These are phyloP conservation scores for Globisporangium paddicum DNA, from an alignment of 352 stramenopile species.

Conservation along the genomic window DNA sequence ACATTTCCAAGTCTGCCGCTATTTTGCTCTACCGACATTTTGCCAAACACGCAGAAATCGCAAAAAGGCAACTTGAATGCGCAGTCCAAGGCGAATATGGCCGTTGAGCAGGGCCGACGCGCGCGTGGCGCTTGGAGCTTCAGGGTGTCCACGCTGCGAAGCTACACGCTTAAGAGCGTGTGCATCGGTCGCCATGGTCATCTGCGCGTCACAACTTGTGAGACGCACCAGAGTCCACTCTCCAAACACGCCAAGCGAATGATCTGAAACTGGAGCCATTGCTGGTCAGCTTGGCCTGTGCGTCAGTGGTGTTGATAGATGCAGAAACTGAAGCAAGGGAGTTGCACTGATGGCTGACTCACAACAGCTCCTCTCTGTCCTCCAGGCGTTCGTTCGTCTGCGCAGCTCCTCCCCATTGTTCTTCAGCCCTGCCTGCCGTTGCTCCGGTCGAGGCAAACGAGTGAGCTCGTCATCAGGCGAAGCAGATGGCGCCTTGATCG, in stretches of 20 bases:
- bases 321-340: not conserved
- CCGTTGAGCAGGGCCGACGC: not conserved
- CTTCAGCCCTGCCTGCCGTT: not conserved
- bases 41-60: slow-evolving; percentile 2
- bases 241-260: not conserved
- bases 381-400: not conserved
- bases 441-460: not conserved
- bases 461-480: not conserved
- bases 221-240: not conserved
- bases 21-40: slow-evolving; percentile 6
- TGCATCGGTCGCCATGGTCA: not conserved
- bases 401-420: not conserved
- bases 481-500: not conserved
- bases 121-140: not conserved
- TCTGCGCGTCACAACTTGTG: not conserved
- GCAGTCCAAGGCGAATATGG: not conserved
- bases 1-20: not conserved
- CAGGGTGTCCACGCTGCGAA: not conserved
- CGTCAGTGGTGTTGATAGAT: not conserved
- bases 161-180: not conserved
- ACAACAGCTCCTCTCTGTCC: not conserved
- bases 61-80: not conserved
- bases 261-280: not conserved
- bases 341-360: not conserved
- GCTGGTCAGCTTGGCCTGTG: not conserved